A percentile compares a stretch with the other conserved stretches of the same genome.
These are phyloP conservation scores for Aristolochia fimbriata DNA, from an alignment of 164 flowering plant genomes.

Conservation along the genomic window DNA sequence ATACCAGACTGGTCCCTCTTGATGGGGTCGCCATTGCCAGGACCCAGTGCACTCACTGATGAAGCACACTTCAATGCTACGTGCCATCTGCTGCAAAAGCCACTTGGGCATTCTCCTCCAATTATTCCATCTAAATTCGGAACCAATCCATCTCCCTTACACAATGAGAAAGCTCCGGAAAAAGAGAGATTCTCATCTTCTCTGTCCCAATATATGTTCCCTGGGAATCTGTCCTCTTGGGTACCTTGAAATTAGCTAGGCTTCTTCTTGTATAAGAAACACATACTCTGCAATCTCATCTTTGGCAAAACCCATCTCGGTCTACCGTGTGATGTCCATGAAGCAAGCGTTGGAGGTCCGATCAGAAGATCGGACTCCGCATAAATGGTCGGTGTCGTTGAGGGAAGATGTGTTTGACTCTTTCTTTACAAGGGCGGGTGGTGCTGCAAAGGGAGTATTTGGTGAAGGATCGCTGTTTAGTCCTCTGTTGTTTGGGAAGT, in stretches of 20 bases:
- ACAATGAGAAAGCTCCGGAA: constrained; percentile 9
- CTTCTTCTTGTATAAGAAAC: too few relatives aligned
- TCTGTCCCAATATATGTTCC: too few relatives aligned
- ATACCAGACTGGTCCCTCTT: too few relatives aligned
- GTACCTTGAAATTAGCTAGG: too few relatives aligned
- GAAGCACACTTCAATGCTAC: too few relatives aligned
- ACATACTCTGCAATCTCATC: too few relatives aligned
- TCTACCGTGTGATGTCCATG: constrained; percentile 26
- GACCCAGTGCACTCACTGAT: too few relatives aligned
- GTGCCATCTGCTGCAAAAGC: too few relatives aligned
- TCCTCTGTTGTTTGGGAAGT: constrained; percentile 72
- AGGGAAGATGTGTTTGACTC: constrained; percentile 51
- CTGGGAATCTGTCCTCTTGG: too few relatives aligned
- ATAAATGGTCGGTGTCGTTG: constrained; percentile 66
- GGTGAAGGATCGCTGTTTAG: constrained; percentile 75
- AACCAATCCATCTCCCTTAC: not conserved
- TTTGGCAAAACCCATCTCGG: too few relatives aligned
- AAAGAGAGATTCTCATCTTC: constrained; percentile 1
- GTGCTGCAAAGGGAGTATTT: constrained; percentile 33
- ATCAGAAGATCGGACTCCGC: constrained; percentile 40
- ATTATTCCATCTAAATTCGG: not conserved
- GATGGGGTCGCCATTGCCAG: too few relatives aligned
- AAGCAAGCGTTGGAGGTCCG: constrained; percentile 40
- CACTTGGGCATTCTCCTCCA: too few relatives aligned
- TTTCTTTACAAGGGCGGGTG: constrained; percentile 29